phyloP scores from a whole-genome alignment of 257 asterid species.

The Linaria vulgaris region DNA sequence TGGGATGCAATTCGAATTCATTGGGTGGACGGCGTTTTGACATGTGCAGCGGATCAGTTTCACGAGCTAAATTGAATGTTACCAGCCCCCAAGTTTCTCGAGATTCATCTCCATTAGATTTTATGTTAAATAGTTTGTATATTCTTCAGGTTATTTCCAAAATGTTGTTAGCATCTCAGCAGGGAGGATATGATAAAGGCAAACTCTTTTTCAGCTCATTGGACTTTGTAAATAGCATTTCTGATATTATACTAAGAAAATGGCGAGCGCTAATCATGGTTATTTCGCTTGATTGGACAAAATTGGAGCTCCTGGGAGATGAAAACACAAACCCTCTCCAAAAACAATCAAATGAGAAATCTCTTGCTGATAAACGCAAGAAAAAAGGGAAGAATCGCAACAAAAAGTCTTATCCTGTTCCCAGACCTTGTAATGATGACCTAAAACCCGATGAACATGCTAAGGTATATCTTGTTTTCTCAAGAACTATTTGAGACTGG shows the following conservation, averaged over 20 bases:
- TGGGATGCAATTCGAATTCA: slow-evolving; percentile 37
- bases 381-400: slow-evolving; percentile 72
- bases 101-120: slow-evolving; percentile 40
- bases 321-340: slow-evolving; percentile 41
- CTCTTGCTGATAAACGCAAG: slow-evolving; percentile 54
- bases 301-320: slow-evolving; percentile 79
- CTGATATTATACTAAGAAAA: slow-evolving; percentile 71
- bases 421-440: slow-evolving; percentile 52
- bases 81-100: slow-evolving; percentile 36
- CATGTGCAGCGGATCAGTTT: slow-evolving; percentile 33
- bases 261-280: slow-evolving; percentile 78
- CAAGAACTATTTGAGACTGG: slow-evolving; percentile 21
- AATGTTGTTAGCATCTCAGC: slow-evolving; percentile 53
- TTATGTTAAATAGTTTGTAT: slow-evolving; percentile 55
- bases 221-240: slow-evolving; percentile 64
- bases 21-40: slow-evolving; percentile 31
- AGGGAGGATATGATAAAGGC: slow-evolving; percentile 45
- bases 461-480: slow-evolving; percentile 49
- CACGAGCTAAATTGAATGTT: slow-evolving; percentile 31
- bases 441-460: slow-evolving; percentile 34
- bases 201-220: slow-evolving; percentile 74
- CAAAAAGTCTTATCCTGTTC: slow-evolving; percentile 56
- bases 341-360: slow-evolving; percentile 60
- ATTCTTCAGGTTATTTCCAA: slow-evolving; percentile 67
- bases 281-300: slow-evolving; percentile 90